phyloP scores from a whole-genome alignment of 331 rosid species.

The Rosa hybrid region DNA sequence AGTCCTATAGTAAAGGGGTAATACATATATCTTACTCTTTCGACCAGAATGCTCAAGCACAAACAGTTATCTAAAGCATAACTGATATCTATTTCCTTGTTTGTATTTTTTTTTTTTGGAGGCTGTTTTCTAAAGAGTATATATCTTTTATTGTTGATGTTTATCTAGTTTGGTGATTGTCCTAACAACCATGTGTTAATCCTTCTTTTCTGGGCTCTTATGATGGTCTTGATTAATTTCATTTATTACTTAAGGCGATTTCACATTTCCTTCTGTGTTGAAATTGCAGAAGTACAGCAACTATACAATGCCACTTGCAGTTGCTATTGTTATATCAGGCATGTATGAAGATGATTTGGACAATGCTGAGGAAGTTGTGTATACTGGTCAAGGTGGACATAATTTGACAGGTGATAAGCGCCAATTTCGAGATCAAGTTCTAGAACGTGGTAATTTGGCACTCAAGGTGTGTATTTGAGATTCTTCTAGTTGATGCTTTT shows the following conservation, averaged over 20 bases:
- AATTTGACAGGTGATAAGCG: slow-evolving; percentile 84
- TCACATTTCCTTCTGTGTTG: slow-evolving; percentile 4
- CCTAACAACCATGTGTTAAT: neutral
- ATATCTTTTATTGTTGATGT: neutral
- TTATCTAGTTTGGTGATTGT: neutral
- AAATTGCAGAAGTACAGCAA: slow-evolving; percentile 45
- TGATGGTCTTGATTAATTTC: neutral
- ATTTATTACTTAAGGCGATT: neutral
- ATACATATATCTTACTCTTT: slow-evolving; percentile 20
- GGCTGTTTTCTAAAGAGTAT: neutral
- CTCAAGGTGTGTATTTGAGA: slow-evolving; percentile 65
- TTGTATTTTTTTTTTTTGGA: neutral
- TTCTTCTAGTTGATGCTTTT: neutral
- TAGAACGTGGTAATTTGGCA: slow-evolving; percentile 90
- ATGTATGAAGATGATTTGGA: slow-evolving; percentile 96
- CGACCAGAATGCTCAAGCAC: neutral
- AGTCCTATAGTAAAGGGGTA: slow-evolving; percentile 68
- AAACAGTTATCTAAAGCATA: neutral
- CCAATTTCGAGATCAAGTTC: slow-evolving; percentile 67
- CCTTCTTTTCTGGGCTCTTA: neutral
- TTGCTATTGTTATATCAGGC: slow-evolving; percentile 91
- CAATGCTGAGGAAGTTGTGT: slow-evolving; percentile 88
- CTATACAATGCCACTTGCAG: slow-evolving; percentile 71
- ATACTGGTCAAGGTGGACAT: slow-evolving; percentile 99
- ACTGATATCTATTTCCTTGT: neutral